These are phyloP conservation scores for Tilletia caries DNA, from an alignment of 1,284 basidiomycete genomes.

Conservation along the genomic window DNA sequence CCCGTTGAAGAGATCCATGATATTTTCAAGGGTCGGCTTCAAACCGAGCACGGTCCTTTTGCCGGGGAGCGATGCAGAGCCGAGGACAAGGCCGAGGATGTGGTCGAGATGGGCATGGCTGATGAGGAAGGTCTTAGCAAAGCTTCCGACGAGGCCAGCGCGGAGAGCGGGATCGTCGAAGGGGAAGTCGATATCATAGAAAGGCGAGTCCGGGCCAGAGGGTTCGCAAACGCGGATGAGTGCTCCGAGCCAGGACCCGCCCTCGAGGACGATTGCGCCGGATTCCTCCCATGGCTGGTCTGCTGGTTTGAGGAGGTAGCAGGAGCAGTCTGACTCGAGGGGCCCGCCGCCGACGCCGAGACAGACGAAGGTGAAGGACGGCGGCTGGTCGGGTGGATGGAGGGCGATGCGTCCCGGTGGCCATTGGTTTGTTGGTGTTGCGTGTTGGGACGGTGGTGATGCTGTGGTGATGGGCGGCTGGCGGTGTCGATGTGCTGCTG, in stretches of 20 bases:
- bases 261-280: constrained; percentile 26
- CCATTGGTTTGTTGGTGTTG: constrained; percentile 9
- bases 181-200: constrained; percentile 41
- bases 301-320: constrained; percentile 55
- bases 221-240: constrained; percentile 41
- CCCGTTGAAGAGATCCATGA: constrained; percentile 72
- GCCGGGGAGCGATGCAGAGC: constrained; percentile 68
- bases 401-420: constrained; percentile 1
- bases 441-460: neutral
- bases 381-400: constrained; percentile 23
- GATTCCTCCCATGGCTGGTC: constrained; percentile 48
- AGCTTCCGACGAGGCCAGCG: constrained; percentile 44
- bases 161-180: constrained; percentile 30
- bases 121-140: constrained; percentile 61
- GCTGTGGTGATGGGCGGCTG: neutral
- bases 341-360: constrained; percentile 57
- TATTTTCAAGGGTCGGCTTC: constrained; percentile 64
- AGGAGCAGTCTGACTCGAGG: constrained; percentile 54
- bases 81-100: constrained; percentile 68
- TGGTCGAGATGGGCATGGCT: constrained; percentile 81
- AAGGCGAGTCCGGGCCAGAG: constrained; percentile 36
- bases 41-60: constrained; percentile 67
- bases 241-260: constrained; percentile 46
- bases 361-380: constrained; percentile 47
- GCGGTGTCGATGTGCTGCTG: neutral